Conservation (phyloP, 164 flowering plant species). For the Magnolia kwangsiensis region DNA sequence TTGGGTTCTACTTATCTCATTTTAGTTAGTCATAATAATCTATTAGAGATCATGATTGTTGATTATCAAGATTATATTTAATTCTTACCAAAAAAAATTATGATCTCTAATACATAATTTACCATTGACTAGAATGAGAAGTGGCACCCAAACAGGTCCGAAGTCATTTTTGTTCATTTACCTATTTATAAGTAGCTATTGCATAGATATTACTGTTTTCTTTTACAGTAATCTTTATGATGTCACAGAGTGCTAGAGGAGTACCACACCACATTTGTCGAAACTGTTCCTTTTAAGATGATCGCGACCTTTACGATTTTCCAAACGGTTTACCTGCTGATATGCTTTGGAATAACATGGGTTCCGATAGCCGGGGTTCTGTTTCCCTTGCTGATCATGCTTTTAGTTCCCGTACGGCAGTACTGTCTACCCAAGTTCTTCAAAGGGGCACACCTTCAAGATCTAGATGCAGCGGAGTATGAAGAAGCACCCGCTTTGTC, state of each 20-base stretch:
- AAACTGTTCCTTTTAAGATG: conserved; percentile 93
- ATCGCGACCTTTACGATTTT: conserved; percentile 80
- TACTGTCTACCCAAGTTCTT: conserved; percentile 87
- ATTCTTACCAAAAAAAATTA: no score
- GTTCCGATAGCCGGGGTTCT: conserved; percentile 93
- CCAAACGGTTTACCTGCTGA: conserved; percentile 69
- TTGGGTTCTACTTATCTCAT: no score
- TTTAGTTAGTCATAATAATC: no score
- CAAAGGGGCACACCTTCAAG: conserved; percentile 94
- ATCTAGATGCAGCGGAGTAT: conserved; percentile 93
- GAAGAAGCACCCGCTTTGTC: conserved; percentile 93
- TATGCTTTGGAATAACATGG: conserved; percentile 96
- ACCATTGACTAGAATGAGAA: no score
- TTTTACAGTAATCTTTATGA: neutral
- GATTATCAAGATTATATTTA: no score
- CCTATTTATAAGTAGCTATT: neutral
- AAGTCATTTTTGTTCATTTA: neutral
- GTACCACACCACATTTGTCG: conserved; percentile 91
- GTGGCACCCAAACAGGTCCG: neutral
- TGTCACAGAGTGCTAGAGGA: conserved; percentile 86
- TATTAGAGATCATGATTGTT: no score
- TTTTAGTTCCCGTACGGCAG: conserved; percentile 91
- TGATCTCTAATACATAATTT: no score
- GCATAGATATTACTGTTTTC: no score
- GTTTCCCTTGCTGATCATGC: conserved; percentile 97